phyloP scores from a whole-genome alignment of 2,329 filamentous ascomycete species.

The Fusarium sp. region DNA sequence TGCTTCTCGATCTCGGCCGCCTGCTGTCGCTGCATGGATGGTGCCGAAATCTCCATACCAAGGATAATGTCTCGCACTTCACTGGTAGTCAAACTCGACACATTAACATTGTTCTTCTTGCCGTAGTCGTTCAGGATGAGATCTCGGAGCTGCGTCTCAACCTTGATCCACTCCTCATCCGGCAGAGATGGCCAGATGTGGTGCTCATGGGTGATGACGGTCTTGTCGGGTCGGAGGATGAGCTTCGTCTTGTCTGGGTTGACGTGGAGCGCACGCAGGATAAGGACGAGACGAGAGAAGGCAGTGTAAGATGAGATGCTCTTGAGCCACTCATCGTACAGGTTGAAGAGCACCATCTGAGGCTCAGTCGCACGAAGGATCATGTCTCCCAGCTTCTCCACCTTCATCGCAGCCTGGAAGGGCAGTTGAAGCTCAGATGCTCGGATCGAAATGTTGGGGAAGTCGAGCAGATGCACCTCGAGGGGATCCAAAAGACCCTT shows the following conservation, averaged over 20 bases:
- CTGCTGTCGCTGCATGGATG: constrained; percentile 97
- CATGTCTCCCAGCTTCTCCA: constrained; percentile 99
- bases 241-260: constrained; percentile 99
- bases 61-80: constrained; percentile 98
- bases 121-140: constrained; percentile 98
- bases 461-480: constrained; percentile 96
- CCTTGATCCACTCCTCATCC: constrained; percentile 99
- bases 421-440: constrained; percentile 96
- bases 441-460: constrained; percentile 98
- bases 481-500: constrained; percentile 97
- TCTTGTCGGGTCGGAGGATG: constrained; percentile 94
- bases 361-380: constrained; percentile 96
- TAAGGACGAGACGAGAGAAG: constrained; percentile 94
- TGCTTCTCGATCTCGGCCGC: constrained; percentile 99
- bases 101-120: constrained; percentile 99
- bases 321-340: constrained; percentile 99
- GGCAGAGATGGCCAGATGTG: constrained; percentile 97
- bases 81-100: constrained; percentile 93
- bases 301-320: constrained; percentile 98
- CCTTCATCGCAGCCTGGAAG: constrained; percentile 99
- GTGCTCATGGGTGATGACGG: constrained; percentile 96
- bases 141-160: constrained; percentile 96
- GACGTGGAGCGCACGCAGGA: constrained; percentile 93
- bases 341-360: constrained; percentile 99
- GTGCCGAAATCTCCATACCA: constrained; percentile 99